Conservation (phyloP, 2,329 filamentous ascomycete species). For the Aspergillus felis region DNA sequence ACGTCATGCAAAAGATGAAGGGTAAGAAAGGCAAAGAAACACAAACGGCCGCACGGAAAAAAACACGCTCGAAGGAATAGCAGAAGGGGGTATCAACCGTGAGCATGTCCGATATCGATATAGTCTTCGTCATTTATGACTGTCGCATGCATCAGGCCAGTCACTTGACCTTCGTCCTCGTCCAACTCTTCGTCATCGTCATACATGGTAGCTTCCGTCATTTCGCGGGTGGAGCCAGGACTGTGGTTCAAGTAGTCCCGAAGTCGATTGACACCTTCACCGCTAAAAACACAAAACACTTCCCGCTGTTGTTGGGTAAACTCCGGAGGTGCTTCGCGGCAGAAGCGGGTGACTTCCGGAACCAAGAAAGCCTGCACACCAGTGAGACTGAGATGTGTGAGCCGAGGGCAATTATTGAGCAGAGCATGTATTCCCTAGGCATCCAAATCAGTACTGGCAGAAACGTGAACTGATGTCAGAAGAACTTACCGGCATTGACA, state of each 20-base stretch:
- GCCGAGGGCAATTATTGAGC: constrained; percentile 82
- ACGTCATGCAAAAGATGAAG: background rate
- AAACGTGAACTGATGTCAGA: background rate
- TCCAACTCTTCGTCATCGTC: constrained; percentile 43
- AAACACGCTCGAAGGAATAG: constrained; percentile 15
- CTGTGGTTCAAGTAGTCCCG: constrained; percentile 68
- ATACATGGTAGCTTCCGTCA: constrained; percentile 41
- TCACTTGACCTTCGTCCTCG: constrained; percentile 40
- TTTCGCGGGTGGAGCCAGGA: constrained; percentile 29
- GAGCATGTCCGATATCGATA: constrained; percentile 33
- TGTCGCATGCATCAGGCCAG: constrained; percentile 40
- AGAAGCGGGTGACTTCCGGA: constrained; percentile 79
- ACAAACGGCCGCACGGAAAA: background rate
- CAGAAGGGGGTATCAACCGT: constrained; percentile 28
- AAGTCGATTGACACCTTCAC: constrained; percentile 72
- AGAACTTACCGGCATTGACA: constrained; percentile 71
- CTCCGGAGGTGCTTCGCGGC: constrained; percentile 79
- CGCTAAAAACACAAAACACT: constrained; percentile 97
- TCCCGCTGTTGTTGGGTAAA: constrained; percentile 94
- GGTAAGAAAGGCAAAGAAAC: background rate
- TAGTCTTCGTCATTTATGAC: constrained; percentile 42
- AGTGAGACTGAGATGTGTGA: constrained; percentile 92
- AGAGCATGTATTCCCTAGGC: constrained; percentile 79
- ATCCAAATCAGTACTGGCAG: background rate
- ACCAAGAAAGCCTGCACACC: constrained; percentile 87